Evolutionary conservation across 2,329 filamentous ascomycete species (phyloP).

Genomic region (Sarocladium strictum): DNA sequence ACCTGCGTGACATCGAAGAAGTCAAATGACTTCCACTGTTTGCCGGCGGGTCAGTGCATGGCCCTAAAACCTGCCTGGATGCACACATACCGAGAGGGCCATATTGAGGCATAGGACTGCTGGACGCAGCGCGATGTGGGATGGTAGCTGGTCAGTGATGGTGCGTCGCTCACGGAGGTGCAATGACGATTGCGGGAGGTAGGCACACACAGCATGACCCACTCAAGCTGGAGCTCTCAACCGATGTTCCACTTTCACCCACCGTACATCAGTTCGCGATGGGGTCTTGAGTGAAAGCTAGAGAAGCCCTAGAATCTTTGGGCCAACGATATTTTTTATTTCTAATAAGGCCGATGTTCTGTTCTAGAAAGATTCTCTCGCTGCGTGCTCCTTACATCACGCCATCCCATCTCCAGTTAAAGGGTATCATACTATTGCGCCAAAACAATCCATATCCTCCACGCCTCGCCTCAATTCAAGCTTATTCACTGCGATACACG

Average conservation of each 20-base stretch:
- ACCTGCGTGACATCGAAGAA: slow-evolving; percentile 96
- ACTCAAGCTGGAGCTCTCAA: neutral
- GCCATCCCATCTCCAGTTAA: neutral
- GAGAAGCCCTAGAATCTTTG: too few relatives aligned
- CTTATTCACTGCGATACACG: neutral
- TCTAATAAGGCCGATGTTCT: too few relatives aligned
- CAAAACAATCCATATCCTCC: neutral
- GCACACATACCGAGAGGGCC: slow-evolving; percentile 18
- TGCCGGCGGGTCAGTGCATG: neutral
- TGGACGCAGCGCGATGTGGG: neutral
- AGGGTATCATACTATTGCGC: slow-evolving; percentile 9
- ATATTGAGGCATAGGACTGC: slow-evolving; percentile 15
- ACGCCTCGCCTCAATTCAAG: neutral
- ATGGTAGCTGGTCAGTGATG: neutral
- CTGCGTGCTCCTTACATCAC: neutral
- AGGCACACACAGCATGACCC: neutral
- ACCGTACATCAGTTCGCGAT: too few relatives aligned
- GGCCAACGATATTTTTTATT: too few relatives aligned
- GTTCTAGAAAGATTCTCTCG: too few relatives aligned
- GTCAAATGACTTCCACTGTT: slow-evolving; percentile 96
- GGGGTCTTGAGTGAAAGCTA: too few relatives aligned
- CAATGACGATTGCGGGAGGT: slow-evolving; percentile 13
- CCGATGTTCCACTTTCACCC: too few relatives aligned
- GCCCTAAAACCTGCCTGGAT: neutral
- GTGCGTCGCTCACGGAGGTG: neutral